Conservation (phyloP, 2,329 filamentous ascomycete genomes). For the Cladosporium cucumerinum region DNA sequence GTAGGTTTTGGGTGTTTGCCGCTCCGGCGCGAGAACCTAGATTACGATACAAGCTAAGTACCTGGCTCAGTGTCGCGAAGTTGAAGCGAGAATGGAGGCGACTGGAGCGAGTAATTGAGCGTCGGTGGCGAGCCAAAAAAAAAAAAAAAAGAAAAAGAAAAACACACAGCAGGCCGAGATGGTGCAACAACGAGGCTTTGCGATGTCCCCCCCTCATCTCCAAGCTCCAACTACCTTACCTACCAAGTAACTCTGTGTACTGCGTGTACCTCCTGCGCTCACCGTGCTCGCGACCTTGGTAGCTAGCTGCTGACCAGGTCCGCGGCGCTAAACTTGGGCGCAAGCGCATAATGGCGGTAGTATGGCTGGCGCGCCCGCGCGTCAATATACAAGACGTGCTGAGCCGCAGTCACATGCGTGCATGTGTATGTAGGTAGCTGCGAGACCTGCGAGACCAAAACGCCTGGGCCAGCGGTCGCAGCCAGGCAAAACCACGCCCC, state of each 20-base stretch:
- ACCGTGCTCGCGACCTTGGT: slow-evolving; percentile 1
- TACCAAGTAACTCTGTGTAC: neutral
- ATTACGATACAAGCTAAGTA: neutral
- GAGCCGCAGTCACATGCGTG: slow-evolving; percentile 14
- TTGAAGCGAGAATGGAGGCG: slow-evolving; percentile 10
- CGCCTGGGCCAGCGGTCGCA: slow-evolving; percentile 1
- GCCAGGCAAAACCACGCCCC: neutral
- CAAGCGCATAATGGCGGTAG: slow-evolving; percentile 12
- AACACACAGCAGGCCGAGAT: neutral
- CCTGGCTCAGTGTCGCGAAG: slow-evolving; percentile 2
- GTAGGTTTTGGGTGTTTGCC: neutral
- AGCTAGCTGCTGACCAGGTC: slow-evolving; percentile 16
- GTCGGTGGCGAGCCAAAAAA: no score
- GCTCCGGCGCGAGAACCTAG: slow-evolving; percentile 14
- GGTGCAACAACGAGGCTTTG: neutral
- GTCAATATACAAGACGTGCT: slow-evolving; percentile 14
- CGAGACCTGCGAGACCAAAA: neutral
- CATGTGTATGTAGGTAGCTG: neutral
- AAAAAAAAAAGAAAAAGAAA: neutral
- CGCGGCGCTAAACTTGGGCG: slow-evolving; percentile 11
- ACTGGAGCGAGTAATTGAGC: neutral
- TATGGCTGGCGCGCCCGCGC: slow-evolving; percentile 13
- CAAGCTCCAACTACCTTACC: neutral
- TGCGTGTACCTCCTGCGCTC: neutral
- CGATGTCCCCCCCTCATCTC: neutral